Conservation (phyloP, 2,329 filamentous ascomycete genomes). For the Pseudogymnoascus sp. region DNA sequence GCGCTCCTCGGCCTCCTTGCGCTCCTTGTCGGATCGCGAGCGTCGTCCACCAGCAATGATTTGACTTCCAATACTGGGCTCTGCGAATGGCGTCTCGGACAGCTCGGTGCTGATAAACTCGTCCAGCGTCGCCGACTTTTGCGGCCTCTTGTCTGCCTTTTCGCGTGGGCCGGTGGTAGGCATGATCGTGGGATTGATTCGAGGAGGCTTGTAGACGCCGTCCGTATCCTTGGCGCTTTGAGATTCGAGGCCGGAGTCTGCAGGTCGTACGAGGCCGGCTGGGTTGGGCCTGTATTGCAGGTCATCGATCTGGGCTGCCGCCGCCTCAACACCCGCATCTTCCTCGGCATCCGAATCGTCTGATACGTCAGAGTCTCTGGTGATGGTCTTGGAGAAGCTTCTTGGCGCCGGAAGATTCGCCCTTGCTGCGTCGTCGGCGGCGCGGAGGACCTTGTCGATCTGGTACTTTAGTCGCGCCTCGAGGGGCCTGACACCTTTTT, state of each 20-base stretch:
- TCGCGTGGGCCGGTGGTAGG: constrained; percentile 45
- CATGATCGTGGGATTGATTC: constrained; percentile 80
- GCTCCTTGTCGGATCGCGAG: constrained; percentile 68
- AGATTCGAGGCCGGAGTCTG: constrained; percentile 17
- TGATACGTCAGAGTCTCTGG: constrained; percentile 23
- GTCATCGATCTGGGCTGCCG: constrained; percentile 40
- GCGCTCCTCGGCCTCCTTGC: constrained; percentile 69
- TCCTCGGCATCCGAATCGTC: constrained; percentile 27
- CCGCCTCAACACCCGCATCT: constrained; percentile 17
- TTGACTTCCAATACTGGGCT: constrained; percentile 87
- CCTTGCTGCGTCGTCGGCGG: constrained; percentile 56
- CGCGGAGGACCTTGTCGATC: constrained; percentile 87
- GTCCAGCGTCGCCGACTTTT: constrained; percentile 78
- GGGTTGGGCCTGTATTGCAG: constrained; percentile 56
- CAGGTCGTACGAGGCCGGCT: constrained; percentile 31
- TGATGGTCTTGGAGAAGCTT: constrained; percentile 31
- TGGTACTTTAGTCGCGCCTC: constrained; percentile 91
- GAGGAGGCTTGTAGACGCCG: constrained; percentile 81
- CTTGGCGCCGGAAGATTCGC: constrained; percentile 11
- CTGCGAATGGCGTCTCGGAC: constrained; percentile 68
- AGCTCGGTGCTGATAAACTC: constrained; percentile 86
- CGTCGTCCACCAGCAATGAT: constrained; percentile 72
- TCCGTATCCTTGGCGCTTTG: constrained; percentile 37
- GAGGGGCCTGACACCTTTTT: constrained; percentile 82
- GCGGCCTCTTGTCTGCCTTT: constrained; percentile 51